A percentile compares a stretch with the other conserved stretches of the same genome.
These are phyloP conservation scores for Didymella arachidicola DNA, from an alignment of 2,329 filamentous ascomycete species.

Conservation along the genomic window DNA sequence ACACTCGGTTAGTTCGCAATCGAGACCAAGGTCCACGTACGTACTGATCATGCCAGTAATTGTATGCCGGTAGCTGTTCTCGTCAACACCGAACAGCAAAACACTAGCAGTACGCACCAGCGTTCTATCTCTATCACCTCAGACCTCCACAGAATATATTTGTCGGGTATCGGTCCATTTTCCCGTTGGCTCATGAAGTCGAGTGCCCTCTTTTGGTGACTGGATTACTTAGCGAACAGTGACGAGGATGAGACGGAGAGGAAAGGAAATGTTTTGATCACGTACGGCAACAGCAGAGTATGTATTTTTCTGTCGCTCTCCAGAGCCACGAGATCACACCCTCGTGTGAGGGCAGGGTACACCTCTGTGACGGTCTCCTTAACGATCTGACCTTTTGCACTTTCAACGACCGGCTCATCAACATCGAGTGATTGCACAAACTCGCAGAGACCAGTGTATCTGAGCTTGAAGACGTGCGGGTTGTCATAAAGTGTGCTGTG, in stretches of 20 bases:
- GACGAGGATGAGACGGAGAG: too few species aligned
- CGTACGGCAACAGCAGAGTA: constrained; percentile 25
- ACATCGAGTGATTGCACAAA: neutral
- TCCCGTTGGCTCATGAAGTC: constrained; percentile 44
- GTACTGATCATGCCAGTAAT: constrained; percentile 50
- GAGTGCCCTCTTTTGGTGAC: constrained; percentile 40
- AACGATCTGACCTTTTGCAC: constrained; percentile 19
- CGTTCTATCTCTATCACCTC: constrained; percentile 25
- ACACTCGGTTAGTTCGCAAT: neutral
- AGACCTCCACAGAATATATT: constrained; percentile 40
- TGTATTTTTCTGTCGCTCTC: constrained; percentile 35
- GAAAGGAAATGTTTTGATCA: too few species aligned
- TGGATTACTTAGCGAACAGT: too few species aligned
- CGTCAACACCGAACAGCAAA: neutral
- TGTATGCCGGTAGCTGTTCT: constrained; percentile 47
- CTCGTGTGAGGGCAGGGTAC: constrained; percentile 34
- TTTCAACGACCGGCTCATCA: constrained; percentile 4
- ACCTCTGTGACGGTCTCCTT: constrained; percentile 29
- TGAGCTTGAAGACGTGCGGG: constrained; percentile 36
- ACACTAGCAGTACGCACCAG: too few species aligned
- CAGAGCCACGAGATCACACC: constrained; percentile 25
- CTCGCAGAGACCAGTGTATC: neutral
- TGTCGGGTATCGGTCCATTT: constrained; percentile 39
- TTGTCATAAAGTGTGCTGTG: constrained; percentile 33
- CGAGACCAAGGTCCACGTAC: too few species aligned